These are phyloP conservation scores for Taxawa tesnikishii DNA, from an alignment of 2,329 filamentous ascomycete species.

Conservation along the genomic window DNA sequence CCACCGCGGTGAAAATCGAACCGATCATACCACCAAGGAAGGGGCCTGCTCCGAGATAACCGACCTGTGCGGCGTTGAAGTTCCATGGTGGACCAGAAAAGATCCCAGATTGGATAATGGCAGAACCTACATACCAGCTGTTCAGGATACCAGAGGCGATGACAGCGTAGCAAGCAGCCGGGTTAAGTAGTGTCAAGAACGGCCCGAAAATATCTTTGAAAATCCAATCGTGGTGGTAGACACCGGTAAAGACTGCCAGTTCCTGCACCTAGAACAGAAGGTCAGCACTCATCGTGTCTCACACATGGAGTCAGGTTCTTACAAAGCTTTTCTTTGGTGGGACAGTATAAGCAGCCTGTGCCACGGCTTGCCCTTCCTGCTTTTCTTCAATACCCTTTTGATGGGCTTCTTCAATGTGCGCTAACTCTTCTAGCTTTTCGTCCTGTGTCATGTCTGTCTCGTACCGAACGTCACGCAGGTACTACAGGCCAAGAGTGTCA, in stretches of 20 bases:
- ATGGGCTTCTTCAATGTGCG: conserved; percentile 8
- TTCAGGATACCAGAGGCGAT: conserved; percentile 10
- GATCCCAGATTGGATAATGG: conserved; percentile 13
- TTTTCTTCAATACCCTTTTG: conserved; percentile 1
- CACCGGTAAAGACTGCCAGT: conserved; percentile 8
- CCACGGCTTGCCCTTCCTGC: neutral
- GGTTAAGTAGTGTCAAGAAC: conserved; percentile 10
- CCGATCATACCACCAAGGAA: conserved; percentile 11
- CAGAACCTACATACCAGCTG: conserved; percentile 10
- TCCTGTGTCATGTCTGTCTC: conserved; percentile 9
- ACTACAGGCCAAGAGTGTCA: no score
- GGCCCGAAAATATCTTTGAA: conserved; percentile 11
- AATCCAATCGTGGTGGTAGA: conserved; percentile 9
- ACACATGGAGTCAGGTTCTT: no score
- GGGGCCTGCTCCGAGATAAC: conserved; percentile 11
- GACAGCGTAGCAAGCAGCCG: conserved; percentile 9
- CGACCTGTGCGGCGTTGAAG: conserved; percentile 9
- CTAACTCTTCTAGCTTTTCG: conserved; percentile 10
- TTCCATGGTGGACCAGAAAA: conserved; percentile 11
- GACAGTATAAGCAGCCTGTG: no score
- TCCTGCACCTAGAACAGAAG: no score
- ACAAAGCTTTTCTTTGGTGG: no score
- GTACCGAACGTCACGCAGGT: conserved; percentile 12
- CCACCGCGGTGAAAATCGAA: conserved; percentile 5
- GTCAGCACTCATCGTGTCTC: no score